Conservation (phyloP, 306 rosid species). For the Cicer arietinum region DNA sequence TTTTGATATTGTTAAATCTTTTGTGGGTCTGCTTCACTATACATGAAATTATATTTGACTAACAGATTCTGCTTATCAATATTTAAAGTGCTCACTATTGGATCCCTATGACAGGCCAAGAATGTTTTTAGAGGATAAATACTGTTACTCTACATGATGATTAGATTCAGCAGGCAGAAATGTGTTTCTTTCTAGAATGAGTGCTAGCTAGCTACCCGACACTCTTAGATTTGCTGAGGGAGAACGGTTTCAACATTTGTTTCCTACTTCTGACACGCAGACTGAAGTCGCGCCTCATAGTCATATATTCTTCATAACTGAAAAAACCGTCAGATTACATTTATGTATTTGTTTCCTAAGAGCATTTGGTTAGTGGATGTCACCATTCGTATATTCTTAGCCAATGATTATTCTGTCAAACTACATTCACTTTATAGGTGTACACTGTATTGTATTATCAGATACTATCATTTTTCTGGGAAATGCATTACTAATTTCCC, state of each 20-base stretch:
- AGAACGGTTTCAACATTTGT: constrained; percentile 33
- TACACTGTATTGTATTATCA: constrained; percentile 33
- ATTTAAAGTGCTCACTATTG: constrained; percentile 38
- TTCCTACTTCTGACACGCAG: constrained; percentile 35
- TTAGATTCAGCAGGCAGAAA: constrained; percentile 42
- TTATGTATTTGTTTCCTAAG: constrained; percentile 3
- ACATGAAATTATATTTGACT: constrained; percentile 26
- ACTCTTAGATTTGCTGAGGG: constrained; percentile 31
- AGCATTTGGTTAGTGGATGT: constrained; percentile 27
- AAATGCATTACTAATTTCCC: constrained; percentile 37
- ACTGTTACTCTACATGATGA: constrained; percentile 37
- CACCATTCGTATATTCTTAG: constrained; percentile 31
- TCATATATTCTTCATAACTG: constrained; percentile 31
- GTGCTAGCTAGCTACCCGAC: constrained; percentile 16
- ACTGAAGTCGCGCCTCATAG: constrained; percentile 36
- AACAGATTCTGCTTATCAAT: constrained; percentile 33
- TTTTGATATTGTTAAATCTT: constrained; percentile 12
- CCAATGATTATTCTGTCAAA: constrained; percentile 27
- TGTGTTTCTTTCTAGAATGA: constrained; percentile 30
- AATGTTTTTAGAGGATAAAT: constrained; percentile 51
- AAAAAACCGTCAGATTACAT: not conserved
- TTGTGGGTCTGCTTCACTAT: constrained; percentile 26
- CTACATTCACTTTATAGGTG: constrained; percentile 34
- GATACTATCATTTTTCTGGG: constrained; percentile 36
- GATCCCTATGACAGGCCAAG: constrained; percentile 65